Percentiles rank a stretch among this genome's conserved stretches.
phyloP scores from a whole-genome alignment of 495 filamentous ascomycete genomes.

The Neurospora discreta region DNA sequence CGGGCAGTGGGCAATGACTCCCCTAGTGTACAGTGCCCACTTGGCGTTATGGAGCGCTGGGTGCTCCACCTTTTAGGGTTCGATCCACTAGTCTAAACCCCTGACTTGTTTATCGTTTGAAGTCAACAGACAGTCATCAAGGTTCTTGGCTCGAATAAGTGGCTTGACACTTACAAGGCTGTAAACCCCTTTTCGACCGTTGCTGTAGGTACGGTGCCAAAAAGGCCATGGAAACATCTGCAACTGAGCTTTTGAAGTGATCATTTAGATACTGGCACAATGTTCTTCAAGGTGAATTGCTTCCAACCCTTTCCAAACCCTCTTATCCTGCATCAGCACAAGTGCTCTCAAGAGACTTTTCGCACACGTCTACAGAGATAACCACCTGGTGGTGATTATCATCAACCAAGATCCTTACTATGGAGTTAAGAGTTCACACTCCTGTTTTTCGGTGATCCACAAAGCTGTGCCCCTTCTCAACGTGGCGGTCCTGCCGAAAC shows the following conservation, averaged over 20 bases:
- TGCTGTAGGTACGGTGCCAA: not conserved
- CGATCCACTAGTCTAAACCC: not conserved
- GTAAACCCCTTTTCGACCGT: not conserved
- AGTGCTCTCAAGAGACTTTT: not conserved
- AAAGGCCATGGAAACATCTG: not conserved
- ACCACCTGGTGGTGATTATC: not conserved
- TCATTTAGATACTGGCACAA: too few species aligned
- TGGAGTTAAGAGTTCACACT: not conserved
- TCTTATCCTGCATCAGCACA: not conserved
- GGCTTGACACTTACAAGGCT: not conserved
- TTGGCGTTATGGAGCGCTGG: not conserved
- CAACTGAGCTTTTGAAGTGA: not conserved
- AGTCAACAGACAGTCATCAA: not conserved
- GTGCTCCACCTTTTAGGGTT: not conserved
- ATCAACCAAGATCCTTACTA: not conserved
- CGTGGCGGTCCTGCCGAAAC: not conserved
- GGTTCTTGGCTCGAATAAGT: not conserved
- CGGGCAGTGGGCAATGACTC: not conserved
- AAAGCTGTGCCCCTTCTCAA: not conserved
- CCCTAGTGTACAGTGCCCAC: not conserved
- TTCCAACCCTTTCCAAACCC: not conserved
- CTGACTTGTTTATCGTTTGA: not conserved
- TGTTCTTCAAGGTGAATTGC: not conserved
- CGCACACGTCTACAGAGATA: too few species aligned
- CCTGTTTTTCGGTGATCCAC: not conserved